Percentiles rank a stretch among this genome's conserved stretches.
phyloP scores from a whole-genome alignment of 2,329 filamentous ascomycete species.

The Sclerotinia sclerotiorum region DNA sequence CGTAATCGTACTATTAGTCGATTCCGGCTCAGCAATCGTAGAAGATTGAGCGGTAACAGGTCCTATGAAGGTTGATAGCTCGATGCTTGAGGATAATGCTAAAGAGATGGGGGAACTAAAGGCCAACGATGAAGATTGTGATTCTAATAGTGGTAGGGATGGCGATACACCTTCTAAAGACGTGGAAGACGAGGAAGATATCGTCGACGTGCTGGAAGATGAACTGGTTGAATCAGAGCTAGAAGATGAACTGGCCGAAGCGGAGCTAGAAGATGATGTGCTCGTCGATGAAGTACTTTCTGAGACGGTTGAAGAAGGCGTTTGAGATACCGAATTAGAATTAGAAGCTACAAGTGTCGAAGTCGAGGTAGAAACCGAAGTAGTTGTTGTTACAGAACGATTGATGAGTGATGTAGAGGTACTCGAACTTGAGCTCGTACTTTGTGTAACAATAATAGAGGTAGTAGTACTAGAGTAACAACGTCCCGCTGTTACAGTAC shows the following conservation, averaged over 20 bases:
- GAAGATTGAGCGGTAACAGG: not conserved
- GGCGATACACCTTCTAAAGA: rapidly evolving
- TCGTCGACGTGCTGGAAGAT: not conserved
- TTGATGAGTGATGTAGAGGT: not conserved
- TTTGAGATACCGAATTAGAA: not conserved
- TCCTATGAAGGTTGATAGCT: not conserved
- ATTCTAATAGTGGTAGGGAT: not conserved
- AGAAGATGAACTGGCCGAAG: rapidly evolving
- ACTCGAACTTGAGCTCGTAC: not conserved
- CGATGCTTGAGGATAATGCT: not conserved
- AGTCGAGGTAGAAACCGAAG: not conserved
- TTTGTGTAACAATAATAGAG: not conserved
- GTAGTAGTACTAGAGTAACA: not conserved
- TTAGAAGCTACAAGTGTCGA: not conserved
- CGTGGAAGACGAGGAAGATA: not conserved
- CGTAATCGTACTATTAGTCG: not conserved
- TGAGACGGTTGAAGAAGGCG: not conserved
- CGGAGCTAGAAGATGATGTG: not conserved
- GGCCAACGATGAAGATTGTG: not conserved
- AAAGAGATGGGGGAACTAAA: not conserved
- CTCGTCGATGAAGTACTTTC: not conserved
- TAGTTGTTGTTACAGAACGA: not conserved
- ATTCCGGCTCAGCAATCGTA: not conserved
- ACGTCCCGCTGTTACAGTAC: not conserved
- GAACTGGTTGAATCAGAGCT: not conserved